Conservation (phyloP, 768 basidiomycete species). For the Tephrocybe sp. region DNA sequence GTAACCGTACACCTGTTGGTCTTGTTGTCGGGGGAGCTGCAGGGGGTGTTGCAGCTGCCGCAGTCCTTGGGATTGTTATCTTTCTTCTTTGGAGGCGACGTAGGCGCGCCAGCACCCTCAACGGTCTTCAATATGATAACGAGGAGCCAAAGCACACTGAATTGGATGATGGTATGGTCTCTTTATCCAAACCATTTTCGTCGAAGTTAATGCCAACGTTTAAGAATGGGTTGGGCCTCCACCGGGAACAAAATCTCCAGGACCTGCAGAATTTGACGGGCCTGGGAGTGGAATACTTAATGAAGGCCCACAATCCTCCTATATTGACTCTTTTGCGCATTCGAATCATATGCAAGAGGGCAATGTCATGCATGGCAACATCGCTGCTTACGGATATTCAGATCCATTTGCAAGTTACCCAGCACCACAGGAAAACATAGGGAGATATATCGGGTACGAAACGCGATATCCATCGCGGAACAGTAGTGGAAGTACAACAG, state of each 20-base stretch:
- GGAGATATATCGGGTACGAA: background rate
- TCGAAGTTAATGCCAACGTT: no score
- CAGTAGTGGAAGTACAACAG: slow-evolving; percentile 1
- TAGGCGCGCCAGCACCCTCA: no score
- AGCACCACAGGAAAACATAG: background rate
- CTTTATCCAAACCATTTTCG: no score
- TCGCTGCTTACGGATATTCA: background rate
- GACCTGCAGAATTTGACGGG: slow-evolving; percentile 2
- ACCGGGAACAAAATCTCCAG: slow-evolving; percentile 7
- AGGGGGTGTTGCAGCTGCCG: no score
- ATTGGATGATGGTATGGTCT: no score
- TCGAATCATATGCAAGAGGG: no score
- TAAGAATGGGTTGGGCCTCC: slow-evolving; percentile 9
- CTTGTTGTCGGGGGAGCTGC: no score
- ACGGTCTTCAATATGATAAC: no score
- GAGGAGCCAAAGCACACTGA: no score
- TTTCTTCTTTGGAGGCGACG: no score
- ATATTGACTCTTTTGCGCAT: background rate
- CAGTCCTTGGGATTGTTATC: no score
- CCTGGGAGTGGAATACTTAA: background rate
- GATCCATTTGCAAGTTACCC: background rate
- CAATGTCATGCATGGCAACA: background rate
- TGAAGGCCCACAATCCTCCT: background rate
- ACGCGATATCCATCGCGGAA: background rate
- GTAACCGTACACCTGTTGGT: no score